phyloP scores from a whole-genome alignment of 2,329 filamentous ascomycete species.

The Daldinia sp. region DNA sequence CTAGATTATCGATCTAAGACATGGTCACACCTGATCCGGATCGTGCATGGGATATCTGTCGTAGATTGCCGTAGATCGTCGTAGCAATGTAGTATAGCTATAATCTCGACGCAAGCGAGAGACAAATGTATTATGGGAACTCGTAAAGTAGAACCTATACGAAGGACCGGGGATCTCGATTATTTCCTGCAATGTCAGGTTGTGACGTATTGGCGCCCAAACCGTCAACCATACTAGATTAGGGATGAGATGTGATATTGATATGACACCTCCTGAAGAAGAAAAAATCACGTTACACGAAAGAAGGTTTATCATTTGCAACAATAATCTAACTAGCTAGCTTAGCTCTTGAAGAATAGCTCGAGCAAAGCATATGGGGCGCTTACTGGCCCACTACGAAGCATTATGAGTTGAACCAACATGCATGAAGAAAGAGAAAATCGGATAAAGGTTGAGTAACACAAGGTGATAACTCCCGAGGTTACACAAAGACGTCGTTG shows the following conservation, averaged over 20 bases:
- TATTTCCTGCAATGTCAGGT: background rate
- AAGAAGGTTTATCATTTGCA: background rate
- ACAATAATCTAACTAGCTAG: background rate
- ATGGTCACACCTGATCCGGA: background rate
- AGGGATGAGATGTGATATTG: background rate
- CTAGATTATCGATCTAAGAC: background rate
- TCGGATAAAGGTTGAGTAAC: background rate
- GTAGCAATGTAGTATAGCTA: background rate
- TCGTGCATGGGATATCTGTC: background rate
- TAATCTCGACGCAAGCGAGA: background rate
- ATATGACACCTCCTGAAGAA: background rate
- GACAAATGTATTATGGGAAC: background rate
- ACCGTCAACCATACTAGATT: background rate
- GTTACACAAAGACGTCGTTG: background rate
- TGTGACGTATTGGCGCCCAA: background rate
- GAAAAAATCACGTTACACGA: background rate
- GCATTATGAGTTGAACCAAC: background rate
- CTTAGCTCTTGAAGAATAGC: background rate
- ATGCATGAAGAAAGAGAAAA: background rate
- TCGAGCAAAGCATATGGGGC: background rate
- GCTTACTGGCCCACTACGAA: background rate
- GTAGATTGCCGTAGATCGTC: background rate
- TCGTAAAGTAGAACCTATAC: background rate
- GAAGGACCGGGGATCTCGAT: background rate
- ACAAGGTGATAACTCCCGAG: conserved; percentile 3